Conservation (phyloP, 495 filamentous ascomycete genomes). For the Penicillium cataractarum region DNA sequence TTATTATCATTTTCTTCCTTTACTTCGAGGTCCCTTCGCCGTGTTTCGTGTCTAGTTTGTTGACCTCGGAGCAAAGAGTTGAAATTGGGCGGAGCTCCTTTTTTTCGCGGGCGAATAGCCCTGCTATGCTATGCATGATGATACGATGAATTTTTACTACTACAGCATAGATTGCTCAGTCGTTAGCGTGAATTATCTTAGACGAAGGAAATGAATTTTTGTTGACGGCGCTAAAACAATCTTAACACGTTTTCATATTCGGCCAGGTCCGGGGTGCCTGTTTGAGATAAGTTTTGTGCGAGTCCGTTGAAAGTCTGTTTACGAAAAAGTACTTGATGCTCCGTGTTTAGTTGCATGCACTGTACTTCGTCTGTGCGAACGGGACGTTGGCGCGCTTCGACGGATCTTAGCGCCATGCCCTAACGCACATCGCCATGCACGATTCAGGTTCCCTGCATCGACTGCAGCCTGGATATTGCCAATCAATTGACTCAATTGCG, state of each 20-base stretch:
- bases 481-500: background rate
- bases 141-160: background rate
- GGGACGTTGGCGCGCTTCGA: constrained; percentile 2
- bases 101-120: background rate
- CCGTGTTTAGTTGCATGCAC: background rate
- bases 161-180: background rate
- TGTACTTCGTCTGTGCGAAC: background rate
- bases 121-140: background rate
- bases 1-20: background rate
- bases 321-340: background rate
- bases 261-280: background rate
- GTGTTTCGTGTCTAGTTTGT: background rate
- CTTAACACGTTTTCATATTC: background rate
- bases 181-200: background rate
- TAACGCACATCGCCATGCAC: background rate
- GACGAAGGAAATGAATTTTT: background rate
- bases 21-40: background rate
- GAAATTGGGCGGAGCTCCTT: constrained; percentile 5
- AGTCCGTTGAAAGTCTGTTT: background rate
- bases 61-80: constrained; percentile 3
- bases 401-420: constrained; percentile 1
- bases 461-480: background rate
- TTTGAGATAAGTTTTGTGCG: background rate
- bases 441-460: background rate
- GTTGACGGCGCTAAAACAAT: background rate